Base-by-base conservation (phyloP, 2,329 filamentous ascomycete species). In the Xylariaceae sp. region DNA sequence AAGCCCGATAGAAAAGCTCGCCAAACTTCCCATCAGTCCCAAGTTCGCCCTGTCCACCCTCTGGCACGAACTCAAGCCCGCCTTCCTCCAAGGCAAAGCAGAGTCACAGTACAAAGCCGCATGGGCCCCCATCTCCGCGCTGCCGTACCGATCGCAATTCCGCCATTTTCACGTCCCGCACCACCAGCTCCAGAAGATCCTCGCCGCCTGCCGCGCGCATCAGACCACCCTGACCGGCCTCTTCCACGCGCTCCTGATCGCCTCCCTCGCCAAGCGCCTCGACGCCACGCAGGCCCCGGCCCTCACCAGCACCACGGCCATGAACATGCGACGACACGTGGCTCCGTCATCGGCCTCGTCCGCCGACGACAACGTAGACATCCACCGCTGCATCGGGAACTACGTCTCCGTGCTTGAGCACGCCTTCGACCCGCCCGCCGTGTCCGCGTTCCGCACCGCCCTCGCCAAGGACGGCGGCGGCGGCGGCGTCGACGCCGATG, bases 1-100 rank as follows among this genome's bases (percentile, higher is more conserved):
- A 43, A 45, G 40, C 24, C 55, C 59, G 38, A 53, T 59, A 34
- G 59, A 62, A 45, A 41, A 31, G 36, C 16, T 50, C 33, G 50
- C 13, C 42, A 48, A 33, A 24, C 40, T 44, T 36, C 32, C 48
- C 7, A 9, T 56, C 41, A 38, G 31, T 42, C 4, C 45, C 41
- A 33, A 40, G 40, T 31, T 44, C 45, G 24, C 37, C 35, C 12
- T 24, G 4, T 48, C 46, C 34, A 36, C 42, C 4, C 29, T 49
- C 7, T 51, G 45, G 51, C 22, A 51, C 9, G 44, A 51, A 31
- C 22, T 41, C 7, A 22, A 37, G 9, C 51, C 48, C 12, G 38
- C 24, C 2, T 40, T 47, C 15, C 37, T 51, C 2, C 33, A 24
- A 11, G 12, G 11, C 38, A 19, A 40, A 17, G 40, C 32, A 7